These are phyloP conservation scores for Papiliotrema terrestris DNA, from an alignment of 1,284 basidiomycete genomes.

Conservation along the genomic window DNA sequence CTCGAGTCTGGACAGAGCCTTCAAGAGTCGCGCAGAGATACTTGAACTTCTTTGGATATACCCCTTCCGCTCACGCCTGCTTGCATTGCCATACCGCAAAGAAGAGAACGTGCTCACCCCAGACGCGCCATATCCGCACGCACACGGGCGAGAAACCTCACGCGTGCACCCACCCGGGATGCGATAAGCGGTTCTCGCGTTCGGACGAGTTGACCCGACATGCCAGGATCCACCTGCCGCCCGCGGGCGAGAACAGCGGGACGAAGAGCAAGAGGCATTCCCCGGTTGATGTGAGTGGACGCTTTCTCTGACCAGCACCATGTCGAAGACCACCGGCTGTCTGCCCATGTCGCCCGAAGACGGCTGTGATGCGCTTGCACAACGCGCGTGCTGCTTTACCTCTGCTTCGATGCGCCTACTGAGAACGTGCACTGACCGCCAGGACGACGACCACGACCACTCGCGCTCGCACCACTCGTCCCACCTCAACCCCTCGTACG, in stretches of 20 bases:
- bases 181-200: constrained; percentile 96
- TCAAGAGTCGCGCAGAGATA: no score
- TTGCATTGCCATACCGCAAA: no score
- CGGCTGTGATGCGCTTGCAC: no score
- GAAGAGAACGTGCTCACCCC: constrained; percentile 10
- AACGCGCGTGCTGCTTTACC: no score
- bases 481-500: constrained; percentile 44
- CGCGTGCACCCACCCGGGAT: constrained; percentile 85
- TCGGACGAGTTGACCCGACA: constrained; percentile 97
- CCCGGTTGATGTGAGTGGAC: constrained; percentile 41
- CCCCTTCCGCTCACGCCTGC: no score
- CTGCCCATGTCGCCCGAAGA: no score
- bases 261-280: constrained; percentile 31
- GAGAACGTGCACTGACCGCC: not conserved
- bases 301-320: no score
- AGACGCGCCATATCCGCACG: constrained; percentile 96
- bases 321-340: no score
- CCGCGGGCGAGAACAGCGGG: constrained; percentile 31
- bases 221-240: constrained; percentile 76
- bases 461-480: constrained; percentile 31
- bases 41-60: no score
- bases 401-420: no score
- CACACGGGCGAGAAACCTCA: constrained; percentile 99
- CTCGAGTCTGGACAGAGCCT: no score
- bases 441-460: constrained; percentile 34